Conservation (phyloP, 1,139 yeast species). For the Diutina scorzettiae region DNA sequence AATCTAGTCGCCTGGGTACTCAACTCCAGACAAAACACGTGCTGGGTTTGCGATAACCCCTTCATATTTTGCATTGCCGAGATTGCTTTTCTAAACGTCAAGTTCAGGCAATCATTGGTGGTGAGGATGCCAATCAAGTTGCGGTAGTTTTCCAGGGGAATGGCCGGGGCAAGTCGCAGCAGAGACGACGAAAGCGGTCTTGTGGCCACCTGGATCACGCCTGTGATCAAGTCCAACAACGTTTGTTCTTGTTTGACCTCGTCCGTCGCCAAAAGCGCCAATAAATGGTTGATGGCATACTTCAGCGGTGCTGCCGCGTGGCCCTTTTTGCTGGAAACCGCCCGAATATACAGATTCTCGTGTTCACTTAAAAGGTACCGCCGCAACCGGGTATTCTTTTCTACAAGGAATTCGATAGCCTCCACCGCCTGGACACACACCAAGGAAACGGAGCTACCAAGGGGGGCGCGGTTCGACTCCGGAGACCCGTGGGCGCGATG, state of each 20-base stretch:
- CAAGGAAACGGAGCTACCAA: conserved; percentile 52
- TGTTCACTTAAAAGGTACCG: conserved; percentile 76
- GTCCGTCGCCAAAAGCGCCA: conserved; percentile 32
- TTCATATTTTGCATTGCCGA: conserved; percentile 75
- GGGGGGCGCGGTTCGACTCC: conserved; percentile 22
- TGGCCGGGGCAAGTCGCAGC: conserved; percentile 24
- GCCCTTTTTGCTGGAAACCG: conserved; percentile 27
- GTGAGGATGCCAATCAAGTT: conserved; percentile 58
- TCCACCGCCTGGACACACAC: conserved; percentile 75
- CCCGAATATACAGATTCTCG: conserved; percentile 44
- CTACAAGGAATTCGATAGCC: conserved; percentile 59
- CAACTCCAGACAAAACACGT: conserved; percentile 57
- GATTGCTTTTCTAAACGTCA: conserved; percentile 76
- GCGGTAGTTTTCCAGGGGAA: conserved; percentile 49
- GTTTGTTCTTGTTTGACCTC: conserved; percentile 16
- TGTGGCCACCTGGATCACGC: conserved; percentile 1
- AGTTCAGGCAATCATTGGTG: conserved; percentile 79
- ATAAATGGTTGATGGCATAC: conserved; percentile 63
- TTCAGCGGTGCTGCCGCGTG: conserved; percentile 17
- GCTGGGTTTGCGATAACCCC: conserved; percentile 46
- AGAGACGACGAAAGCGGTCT: background rate
- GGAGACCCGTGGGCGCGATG: conserved; percentile 20
- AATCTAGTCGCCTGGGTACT: conserved; percentile 53
- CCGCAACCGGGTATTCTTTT: conserved; percentile 56
- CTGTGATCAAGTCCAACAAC: background rate